phyloP scores from a whole-genome alignment of 1,284 basidiomycete genomes.

The Microbotryomycetes sp. region DNA sequence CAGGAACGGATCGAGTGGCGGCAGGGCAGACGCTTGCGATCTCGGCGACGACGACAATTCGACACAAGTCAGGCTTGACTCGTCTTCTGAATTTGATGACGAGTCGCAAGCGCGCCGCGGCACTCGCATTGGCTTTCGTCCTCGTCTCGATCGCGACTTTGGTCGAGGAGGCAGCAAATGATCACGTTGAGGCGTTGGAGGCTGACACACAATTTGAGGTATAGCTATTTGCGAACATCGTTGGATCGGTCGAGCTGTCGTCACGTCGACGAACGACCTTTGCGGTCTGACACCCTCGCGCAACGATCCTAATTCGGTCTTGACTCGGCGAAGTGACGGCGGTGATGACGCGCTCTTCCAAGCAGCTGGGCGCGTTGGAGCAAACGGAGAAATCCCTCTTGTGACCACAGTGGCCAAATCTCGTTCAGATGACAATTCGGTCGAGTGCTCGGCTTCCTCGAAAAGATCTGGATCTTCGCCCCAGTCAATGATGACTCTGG shows the following conservation, averaged over 20 bases:
- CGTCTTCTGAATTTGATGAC: background rate
- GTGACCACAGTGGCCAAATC: background rate
- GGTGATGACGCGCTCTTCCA: background rate
- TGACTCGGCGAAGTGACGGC: background rate
- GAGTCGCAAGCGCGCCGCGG: background rate
- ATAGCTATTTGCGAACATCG: background rate
- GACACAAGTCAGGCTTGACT: background rate
- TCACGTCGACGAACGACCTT: background rate
- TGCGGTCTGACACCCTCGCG: no score
- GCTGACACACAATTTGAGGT: background rate
- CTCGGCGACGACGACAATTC: background rate
- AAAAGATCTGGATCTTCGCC: background rate
- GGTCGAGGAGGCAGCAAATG: conserved; percentile 5
- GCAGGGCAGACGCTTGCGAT: background rate
- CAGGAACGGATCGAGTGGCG: conserved; percentile 2
- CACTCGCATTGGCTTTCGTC: background rate
- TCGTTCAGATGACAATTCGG: background rate
- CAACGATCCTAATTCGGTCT: no score
- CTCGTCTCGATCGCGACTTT: background rate
- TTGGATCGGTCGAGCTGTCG: background rate
- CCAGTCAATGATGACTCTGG: background rate
- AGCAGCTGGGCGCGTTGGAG: background rate
- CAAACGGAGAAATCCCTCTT: background rate
- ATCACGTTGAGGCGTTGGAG: background rate
- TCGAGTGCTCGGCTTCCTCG: background rate